A percentile compares a stretch with the other conserved stretches of the same genome.
Conservation (phyloP, 441 rosid genomes). For the Brassica hybrid region DNA sequence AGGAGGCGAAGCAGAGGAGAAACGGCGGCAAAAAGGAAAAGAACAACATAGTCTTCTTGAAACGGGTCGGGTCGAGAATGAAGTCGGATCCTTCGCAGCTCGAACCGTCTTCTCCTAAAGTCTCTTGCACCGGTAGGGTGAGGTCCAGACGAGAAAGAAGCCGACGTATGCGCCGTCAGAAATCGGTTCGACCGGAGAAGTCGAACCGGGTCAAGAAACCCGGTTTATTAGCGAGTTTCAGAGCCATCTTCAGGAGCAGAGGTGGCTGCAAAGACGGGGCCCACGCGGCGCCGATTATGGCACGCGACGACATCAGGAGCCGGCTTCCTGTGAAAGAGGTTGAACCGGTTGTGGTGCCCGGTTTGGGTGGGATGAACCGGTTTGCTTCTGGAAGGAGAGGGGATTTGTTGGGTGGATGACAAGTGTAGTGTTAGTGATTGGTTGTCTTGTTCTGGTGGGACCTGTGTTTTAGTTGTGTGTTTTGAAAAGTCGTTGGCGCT, state of each 20-base stretch:
- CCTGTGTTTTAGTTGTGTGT: neutral
- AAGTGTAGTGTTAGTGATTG: conserved; percentile 29
- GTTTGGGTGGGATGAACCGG: conserved; percentile 78
- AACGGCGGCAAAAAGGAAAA: conserved; percentile 45
- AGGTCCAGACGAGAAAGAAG: conserved; percentile 75
- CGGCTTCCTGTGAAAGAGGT: conserved; percentile 54
- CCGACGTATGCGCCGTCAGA: conserved; percentile 53
- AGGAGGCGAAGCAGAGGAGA: conserved; percentile 60
- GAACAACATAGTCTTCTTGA: conserved; percentile 59
- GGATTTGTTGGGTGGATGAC: conserved; percentile 57
- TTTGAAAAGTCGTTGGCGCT: conserved; percentile 26
- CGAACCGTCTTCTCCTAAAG: conserved; percentile 93
- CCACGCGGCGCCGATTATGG: conserved; percentile 27
- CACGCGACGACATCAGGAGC: conserved; percentile 55
- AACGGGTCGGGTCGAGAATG: conserved; percentile 55
- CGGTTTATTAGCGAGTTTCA: conserved; percentile 61
- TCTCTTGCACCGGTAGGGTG: conserved; percentile 92
- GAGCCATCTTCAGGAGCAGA: conserved; percentile 60
- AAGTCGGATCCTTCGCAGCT: conserved; percentile 54
- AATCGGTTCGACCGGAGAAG: conserved; percentile 43
- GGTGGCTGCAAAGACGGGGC: conserved; percentile 41
- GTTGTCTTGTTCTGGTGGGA: conserved; percentile 28
- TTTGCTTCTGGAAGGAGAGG: conserved; percentile 83
- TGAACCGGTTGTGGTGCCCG: conserved; percentile 45
- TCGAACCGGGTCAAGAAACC: conserved; percentile 41